Conservation (phyloP, 176 grass and related monocot species). For the barley (Hordeum vulgare) region MorexV3_pseudomolecules_assembly NC_058520.1:9275602-9276101, state of each 20-base stretch:
- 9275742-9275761: too few relatives aligned
- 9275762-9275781: too few relatives aligned
- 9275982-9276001: not conserved
- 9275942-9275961: not conserved
- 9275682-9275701: not conserved
- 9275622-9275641: not conserved
- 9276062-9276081: not conserved
- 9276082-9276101: not conserved
- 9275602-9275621: conserved; percentile 13
- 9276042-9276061: conserved; percentile 24
- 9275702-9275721: not conserved
- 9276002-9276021: not conserved
- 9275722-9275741: not conserved
- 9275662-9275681: too few relatives aligned
- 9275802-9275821: too few relatives aligned
- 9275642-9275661: not conserved
- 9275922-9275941: conserved; percentile 19
- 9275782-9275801: too few relatives aligned
- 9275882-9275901: not conserved
- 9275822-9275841: not conserved
- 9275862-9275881: not conserved
- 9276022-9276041: not conserved
- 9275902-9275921: too few relatives aligned
- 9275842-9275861: not conserved
- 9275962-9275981: not conserved